Evolutionary conservation across 2,329 filamentous ascomycete species (phyloP), one percentile per base, ranked within the genome.

Genomic region (Aspergillus puulaauensis): DNA sequence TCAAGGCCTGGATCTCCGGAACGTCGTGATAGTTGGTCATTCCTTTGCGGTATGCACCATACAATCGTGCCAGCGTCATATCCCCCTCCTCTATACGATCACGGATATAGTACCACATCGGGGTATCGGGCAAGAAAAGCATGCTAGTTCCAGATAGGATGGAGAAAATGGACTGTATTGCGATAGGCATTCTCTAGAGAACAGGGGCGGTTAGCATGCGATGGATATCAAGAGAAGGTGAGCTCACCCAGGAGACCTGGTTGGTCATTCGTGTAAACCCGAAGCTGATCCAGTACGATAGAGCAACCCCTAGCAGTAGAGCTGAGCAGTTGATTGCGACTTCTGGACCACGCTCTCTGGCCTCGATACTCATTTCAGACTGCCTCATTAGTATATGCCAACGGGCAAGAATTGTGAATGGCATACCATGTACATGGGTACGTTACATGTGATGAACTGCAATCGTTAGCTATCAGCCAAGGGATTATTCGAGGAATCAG

Each of bases 81-180:
- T 23, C 17, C 17, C 43, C 43, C 5, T 45, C 43, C 21, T 45
- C 43, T 12, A 21, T 6, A 14, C 43, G 43, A 21, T 45, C 43
- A 24, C 14, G 17, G 19, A 66, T 65, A 47, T 72, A 73, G 54
- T 73, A 73, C 70, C 68, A 73, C 52, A 69, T 58, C 11, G 70
- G 70, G 1, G 69, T 71, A 40, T 73, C 69, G 1, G 70, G 72
- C 3, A 68, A 58, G 33, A 62, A 57, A 2, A 65, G 59, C 50
- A 72, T 63, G 5, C 63, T 40, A 14, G 52, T 50, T 1, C 62
- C 64, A 3, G 70, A 70, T 14, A 72, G 59, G 33, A 71, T 64
- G 1, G 67, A 66, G 52, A 74, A 72, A 58, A 68, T 60, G 12
- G 56, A 53, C 58, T 74, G 72, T 19, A 73, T 59, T 6, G 66